Conservation (phyloP, 805 yeast genomes). For the Lipomyces yamanashiensis region DNA sequence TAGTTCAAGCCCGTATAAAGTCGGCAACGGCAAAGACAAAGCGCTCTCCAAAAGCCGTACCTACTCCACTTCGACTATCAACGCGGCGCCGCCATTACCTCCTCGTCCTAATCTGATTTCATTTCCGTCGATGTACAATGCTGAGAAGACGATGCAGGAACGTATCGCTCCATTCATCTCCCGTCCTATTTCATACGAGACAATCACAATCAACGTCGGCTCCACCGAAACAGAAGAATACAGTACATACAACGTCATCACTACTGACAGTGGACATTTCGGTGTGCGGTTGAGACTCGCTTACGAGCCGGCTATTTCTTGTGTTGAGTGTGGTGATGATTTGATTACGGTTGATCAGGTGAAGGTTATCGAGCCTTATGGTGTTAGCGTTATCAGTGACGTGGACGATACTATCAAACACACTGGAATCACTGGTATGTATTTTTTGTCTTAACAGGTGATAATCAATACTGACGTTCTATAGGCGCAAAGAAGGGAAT, state of each 20-base stretch:
- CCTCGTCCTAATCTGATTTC: constrained; percentile 34
- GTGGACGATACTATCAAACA: constrained; percentile 91
- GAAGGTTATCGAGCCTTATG: constrained; percentile 51
- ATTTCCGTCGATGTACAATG: constrained; percentile 32
- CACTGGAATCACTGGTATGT: constrained; percentile 79
- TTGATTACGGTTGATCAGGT: constrained; percentile 57
- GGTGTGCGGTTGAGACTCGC: constrained; percentile 56
- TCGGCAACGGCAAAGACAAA: not conserved
- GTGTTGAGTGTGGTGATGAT: constrained; percentile 41
- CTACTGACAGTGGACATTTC: constrained; percentile 74
- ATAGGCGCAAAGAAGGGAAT: constrained; percentile 72
- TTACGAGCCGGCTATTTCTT: constrained; percentile 63
- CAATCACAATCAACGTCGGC: constrained; percentile 60
- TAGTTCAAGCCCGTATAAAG: not conserved
- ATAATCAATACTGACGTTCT: not conserved
- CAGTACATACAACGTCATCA: constrained; percentile 48
- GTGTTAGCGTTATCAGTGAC: constrained; percentile 82
- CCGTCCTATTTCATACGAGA: constrained; percentile 63
- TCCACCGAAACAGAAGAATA: constrained; percentile 49
- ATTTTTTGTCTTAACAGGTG: not conserved
- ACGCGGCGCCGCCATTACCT: constrained; percentile 31
- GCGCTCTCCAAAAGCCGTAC: not conserved
- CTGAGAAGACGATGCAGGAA: constrained; percentile 60
- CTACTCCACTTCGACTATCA: not conserved
- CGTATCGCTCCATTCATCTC: constrained; percentile 75